Conservation (phyloP, 129 eudicot species). For the Helianthus annuus region HanXRQr2.0-SUNRISE NC_035448.2:157908973-157909472, state of each 20-base stretch:
- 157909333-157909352: not conserved
- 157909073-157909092: slow-evolving; percentile 68
- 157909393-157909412: slow-evolving; percentile 24
- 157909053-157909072: slow-evolving; percentile 86
- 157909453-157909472: no score
- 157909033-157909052: slow-evolving; percentile 60
- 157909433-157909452: no score
- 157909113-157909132: slow-evolving; percentile 9
- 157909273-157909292: not conserved
- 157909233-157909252: slow-evolving; percentile 70
- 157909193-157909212: slow-evolving; percentile 67
- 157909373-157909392: slow-evolving; percentile 20
- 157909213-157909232: slow-evolving; percentile 80
- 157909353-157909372: not conserved
- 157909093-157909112: slow-evolving; percentile 9
- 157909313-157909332: slow-evolving; percentile 18
- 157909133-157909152: not conserved
- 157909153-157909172: not conserved
- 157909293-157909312: slow-evolving; percentile 2
- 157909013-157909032: slow-evolving; percentile 58
- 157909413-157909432: slow-evolving; percentile 28
- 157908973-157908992: slow-evolving; percentile 56
- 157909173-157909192: slow-evolving; percentile 57
- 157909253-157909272: no score
- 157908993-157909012: slow-evolving; percentile 57